Conservation (phyloP, 202 grass and related monocot genomes). For the Carex sylvatica region DNA sequence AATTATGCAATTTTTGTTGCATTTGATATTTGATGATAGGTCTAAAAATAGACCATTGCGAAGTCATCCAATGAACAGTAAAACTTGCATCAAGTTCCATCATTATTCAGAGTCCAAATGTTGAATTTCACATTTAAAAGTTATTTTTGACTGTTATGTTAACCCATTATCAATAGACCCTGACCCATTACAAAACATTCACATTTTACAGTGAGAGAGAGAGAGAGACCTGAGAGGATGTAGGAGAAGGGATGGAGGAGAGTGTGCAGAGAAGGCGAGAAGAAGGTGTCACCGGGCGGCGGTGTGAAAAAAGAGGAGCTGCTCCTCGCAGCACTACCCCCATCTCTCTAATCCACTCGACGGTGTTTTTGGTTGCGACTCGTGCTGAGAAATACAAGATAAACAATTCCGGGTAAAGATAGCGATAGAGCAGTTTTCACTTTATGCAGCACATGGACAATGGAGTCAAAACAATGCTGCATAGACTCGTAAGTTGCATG, state of each 20-base stretch:
- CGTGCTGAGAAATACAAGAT: neutral
- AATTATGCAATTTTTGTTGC: neutral
- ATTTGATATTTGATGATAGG: slow-evolving; percentile 6
- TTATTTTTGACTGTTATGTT: neutral
- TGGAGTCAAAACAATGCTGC: neutral
- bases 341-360: neutral
- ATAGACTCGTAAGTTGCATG: too few relatives aligned
- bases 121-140: neutral
- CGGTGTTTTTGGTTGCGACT: neutral
- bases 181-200: neutral
- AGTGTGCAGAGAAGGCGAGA: slow-evolving; percentile 5
- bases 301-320: neutral
- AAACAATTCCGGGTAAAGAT: neutral
- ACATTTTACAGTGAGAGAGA: neutral
- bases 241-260: neutral
- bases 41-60: neutral
- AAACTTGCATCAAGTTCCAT: neutral
- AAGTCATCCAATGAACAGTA: neutral
- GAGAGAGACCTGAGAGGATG: slow-evolving; percentile 14
- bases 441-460: too few relatives aligned
- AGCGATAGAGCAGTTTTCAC: too few relatives aligned
- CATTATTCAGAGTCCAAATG: neutral
- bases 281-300: neutral
- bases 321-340: neutral
- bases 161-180: neutral